phyloP scores from a whole-genome alignment of 768 basidiomycete genomes.

The Cystofilobasidium macerans region DNA sequence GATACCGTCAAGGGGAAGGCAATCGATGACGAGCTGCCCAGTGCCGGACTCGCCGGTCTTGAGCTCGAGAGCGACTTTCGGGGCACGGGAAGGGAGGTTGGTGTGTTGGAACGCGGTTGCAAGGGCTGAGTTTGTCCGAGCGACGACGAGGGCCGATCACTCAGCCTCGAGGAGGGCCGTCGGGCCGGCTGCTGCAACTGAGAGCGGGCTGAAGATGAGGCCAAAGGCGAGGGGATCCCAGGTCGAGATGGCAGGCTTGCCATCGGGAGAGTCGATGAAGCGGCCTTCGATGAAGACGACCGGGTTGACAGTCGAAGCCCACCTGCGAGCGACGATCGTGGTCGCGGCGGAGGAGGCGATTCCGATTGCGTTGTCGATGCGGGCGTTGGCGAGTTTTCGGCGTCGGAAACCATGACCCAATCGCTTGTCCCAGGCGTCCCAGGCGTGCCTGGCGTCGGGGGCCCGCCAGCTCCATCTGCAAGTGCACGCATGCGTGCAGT shows the following conservation, averaged over 20 bases:
- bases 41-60: background rate
- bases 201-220: background rate
- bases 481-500: slow-evolving; percentile 20
- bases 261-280: background rate
- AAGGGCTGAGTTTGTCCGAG: background rate
- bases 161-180: slow-evolving; percentile 5
- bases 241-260: background rate
- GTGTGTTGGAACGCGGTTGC: background rate
- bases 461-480: background rate
- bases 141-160: background rate
- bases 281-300: background rate
- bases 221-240: background rate
- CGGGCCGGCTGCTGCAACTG: background rate
- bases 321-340: background rate
- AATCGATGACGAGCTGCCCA: background rate
- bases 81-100: slow-evolving; percentile 4
- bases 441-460: slow-evolving; percentile 4
- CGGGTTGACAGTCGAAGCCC: background rate
- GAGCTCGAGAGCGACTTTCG: background rate
- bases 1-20: slow-evolving; percentile 7
- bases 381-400: slow-evolving; percentile 16
- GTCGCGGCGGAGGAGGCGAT: background rate
- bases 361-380: background rate
- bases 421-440: slow-evolving; percentile 14
- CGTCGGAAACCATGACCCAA: slow-evolving; percentile 23